Conservation (phyloP, 257 asterid species). For the Fraxinus americana region DNA sequence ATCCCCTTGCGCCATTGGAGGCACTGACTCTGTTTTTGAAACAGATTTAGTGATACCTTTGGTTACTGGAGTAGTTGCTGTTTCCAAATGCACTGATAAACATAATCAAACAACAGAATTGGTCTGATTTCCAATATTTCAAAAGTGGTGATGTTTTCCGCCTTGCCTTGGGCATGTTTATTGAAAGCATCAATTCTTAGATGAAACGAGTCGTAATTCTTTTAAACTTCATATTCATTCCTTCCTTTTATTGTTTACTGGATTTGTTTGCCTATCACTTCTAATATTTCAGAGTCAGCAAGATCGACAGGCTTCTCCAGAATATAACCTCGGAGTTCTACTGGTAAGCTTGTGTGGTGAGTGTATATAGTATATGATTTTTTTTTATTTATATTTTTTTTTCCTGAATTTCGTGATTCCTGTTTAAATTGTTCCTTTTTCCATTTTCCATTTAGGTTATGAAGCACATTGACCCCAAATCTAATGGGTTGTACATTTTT, state of each 20-base stretch:
- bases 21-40: constrained; percentile 1
- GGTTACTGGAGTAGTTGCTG: background rate
- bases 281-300: constrained; percentile 52
- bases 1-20: background rate
- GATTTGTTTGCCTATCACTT: constrained; percentile 1
- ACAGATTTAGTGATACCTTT: background rate
- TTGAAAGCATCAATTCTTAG: background rate
- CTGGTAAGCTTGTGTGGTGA: constrained; percentile 49
- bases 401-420: background rate
- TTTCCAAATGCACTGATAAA: constrained; percentile 3
- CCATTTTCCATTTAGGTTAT: background rate
- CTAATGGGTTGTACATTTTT: background rate
- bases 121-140: background rate
- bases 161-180: background rate
- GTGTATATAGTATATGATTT: background rate
- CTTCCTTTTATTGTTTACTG: background rate
- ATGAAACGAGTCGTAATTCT: background rate
- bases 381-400: background rate
- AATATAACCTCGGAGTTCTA: constrained; percentile 84
- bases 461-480: background rate
- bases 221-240: background rate
- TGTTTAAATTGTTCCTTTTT: background rate
- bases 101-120: background rate
- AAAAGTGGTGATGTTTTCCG: background rate
- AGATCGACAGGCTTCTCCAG: constrained; percentile 58